Evolutionary conservation across 257 asterid species (phyloP), one percentile per base, ranked within the genome.

Genomic region (Thymus mandschuricus): DNA sequence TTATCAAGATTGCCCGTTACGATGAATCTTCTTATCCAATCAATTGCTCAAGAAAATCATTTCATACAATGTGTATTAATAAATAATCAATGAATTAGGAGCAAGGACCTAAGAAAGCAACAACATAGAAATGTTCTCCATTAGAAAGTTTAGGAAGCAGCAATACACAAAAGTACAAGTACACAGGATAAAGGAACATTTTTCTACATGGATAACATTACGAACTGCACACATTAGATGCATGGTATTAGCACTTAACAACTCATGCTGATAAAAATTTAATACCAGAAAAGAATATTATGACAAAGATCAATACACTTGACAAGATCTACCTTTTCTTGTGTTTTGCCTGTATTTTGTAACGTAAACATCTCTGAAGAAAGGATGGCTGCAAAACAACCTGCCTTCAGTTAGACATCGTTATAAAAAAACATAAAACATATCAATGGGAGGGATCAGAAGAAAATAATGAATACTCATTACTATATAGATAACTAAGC

Each of bases 291-390:
- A 48, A 40, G 30, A 55, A 21, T 9, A 68, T 52, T 15, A 33
- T 50, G 64, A 77, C 3, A 15, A 49, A 35, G 44, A 27, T 12
- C 46, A 35, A 49, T 3, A 70, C 46, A 63, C 28, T 48, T 48
- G 38, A 31, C 40, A 52, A 69, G 60, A 28, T 41, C 55, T 82
- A 95, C 98, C 97, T 82, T 78, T 58, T 95, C 84, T 81, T 88
- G 87, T 87, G 86, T 78, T 87, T 88, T 64, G 90, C 96, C 73
- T 87, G 96, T 72, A 87, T 83, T 92, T 85, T 92, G 96, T 92
- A 95, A 40, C 72, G 81, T 73, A 92, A 41, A 77, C 96, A 88
- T 88, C 96, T 85, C 78, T 87, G 97, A 50, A 95, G 94, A 78
- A 87, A 87, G 40, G 79, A 81, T 54, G 99, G 96, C 99, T 95